Base-by-base conservation (phyloP, 2,329 filamentous ascomycete genomes). In the Fusarium sublunatum region DNA sequence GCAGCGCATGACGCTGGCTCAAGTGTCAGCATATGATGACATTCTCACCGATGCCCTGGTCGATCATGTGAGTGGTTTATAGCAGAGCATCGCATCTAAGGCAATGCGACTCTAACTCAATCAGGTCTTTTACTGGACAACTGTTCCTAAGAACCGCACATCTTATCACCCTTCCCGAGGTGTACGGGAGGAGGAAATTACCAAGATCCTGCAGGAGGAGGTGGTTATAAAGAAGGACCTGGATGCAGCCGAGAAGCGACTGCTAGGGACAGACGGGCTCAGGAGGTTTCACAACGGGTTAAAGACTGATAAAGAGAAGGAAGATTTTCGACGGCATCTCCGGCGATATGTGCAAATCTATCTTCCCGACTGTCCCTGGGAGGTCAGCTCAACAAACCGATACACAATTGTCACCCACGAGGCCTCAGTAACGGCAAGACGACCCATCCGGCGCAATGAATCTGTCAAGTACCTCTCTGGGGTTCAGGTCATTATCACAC, bases 281-380 rank as follows among this genome's bases (percentile, higher is more conserved):
- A 86, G 84, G 72, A 90, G 89, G 70, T 97, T 92, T 72, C 75
- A 86, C 71, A 82, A 83, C 48, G 82, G 78, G 36, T 82, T 98
- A 26, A 88, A 85, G 69, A 91, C 90, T 2, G 84, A 88, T 49
- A 89, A 90, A 69, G 93, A 97, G 74, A 91, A 90, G 77, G 89
- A 93, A 42, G 92, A 96, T 75, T 98, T 98, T 74, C 85, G 85
- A 64, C 86, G 86, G 25, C 95, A 99, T 74, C 81, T 98, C 64
- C 90, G 90, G 65, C 92, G 93, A 70, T 99, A 99, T 77, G 88
- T 96, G 74, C 90, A 91, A 64, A 94, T 97, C 62, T 98, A 98
- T 78, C 83, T 94, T 36, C 91, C 93, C 5, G 94, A 98, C 69
- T 97, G 92, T 72, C 92, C 94, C 1, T 98, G 95, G 78, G 95